phyloP scores from a whole-genome alignment of 2,329 filamentous ascomycete species.

The Fusarium ramigenum region DNA sequence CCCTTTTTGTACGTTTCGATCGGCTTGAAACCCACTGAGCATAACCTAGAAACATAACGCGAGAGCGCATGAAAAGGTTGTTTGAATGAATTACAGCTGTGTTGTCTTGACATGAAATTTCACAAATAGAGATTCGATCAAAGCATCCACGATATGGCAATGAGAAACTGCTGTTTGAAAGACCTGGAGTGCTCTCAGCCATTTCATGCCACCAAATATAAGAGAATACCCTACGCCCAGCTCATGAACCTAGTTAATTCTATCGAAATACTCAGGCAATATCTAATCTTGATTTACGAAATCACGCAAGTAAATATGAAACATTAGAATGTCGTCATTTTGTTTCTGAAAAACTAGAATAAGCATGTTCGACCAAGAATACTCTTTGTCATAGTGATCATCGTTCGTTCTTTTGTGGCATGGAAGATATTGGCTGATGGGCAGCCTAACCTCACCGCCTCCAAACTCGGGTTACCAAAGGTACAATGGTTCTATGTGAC shows the following conservation, averaged over 20 bases:
- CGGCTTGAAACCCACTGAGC: background rate
- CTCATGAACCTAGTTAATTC: background rate
- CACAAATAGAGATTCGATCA: background rate
- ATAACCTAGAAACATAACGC: conserved; percentile 42
- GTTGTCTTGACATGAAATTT: background rate
- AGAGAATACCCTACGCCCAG: background rate
- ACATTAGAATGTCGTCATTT: background rate
- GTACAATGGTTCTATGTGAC: background rate
- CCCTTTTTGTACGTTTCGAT: conserved; percentile 19
- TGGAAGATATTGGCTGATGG: background rate
- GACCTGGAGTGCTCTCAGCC: background rate
- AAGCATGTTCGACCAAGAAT: background rate
- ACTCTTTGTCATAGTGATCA: background rate
- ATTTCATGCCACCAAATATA: background rate
- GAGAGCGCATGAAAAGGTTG: background rate
- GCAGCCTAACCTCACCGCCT: conserved; percentile 16
- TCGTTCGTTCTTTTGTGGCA: background rate
- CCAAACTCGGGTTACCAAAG: background rate
- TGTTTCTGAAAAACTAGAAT: too few relatives aligned
- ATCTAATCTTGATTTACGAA: background rate
- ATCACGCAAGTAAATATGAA: background rate
- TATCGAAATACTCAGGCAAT: background rate
- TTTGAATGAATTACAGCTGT: background rate
- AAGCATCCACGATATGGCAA: background rate
- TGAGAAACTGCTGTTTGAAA: background rate